Conservation (phyloP, 176 grass and related monocot genomes). For the Saccharum officinarum region DNA sequence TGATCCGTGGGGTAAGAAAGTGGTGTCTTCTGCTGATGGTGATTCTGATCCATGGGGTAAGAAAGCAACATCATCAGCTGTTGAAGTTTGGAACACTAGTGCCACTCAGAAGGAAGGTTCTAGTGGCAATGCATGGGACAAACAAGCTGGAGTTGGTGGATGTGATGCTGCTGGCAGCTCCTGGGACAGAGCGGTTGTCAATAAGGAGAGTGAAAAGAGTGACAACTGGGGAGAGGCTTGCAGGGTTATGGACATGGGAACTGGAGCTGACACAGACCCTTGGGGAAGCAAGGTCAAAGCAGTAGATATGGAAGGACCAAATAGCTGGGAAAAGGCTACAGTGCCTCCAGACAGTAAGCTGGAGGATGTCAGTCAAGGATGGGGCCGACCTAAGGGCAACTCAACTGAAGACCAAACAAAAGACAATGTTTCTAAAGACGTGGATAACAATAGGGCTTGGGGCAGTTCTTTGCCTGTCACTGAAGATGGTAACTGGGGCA, state of each 20-base stretch:
- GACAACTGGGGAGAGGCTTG: constrained; percentile 40
- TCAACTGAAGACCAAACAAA: constrained; percentile 50
- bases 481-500: constrained; percentile 48
- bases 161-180: constrained; percentile 45
- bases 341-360: constrained; percentile 34
- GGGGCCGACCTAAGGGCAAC: constrained; percentile 38
- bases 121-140: constrained; percentile 37
- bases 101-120: constrained; percentile 32
- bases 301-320: constrained; percentile 31
- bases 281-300: constrained; percentile 64
- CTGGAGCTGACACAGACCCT: constrained; percentile 36
- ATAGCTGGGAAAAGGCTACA: constrained; percentile 45
- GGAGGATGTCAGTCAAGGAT: constrained; percentile 32
- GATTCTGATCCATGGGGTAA: constrained; percentile 57
- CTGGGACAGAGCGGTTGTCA: constrained; percentile 40
- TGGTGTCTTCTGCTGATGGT: constrained; percentile 1
- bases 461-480: constrained; percentile 34
- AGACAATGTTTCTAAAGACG: constrained; percentile 7
- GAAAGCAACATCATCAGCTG: constrained; percentile 34
- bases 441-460: constrained; percentile 39
- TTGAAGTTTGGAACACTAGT: constrained; percentile 42
- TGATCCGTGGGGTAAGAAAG: constrained; percentile 26
- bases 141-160: constrained; percentile 38
- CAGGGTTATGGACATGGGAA: constrained; percentile 13
- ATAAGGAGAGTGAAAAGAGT: constrained; percentile 47